A percentile compares a stretch with the other conserved stretches of the same genome.
These are phyloP conservation scores for Saccharomycopsis selenospora DNA, from an alignment of 805 yeast species.

Conservation along the genomic window DNA sequence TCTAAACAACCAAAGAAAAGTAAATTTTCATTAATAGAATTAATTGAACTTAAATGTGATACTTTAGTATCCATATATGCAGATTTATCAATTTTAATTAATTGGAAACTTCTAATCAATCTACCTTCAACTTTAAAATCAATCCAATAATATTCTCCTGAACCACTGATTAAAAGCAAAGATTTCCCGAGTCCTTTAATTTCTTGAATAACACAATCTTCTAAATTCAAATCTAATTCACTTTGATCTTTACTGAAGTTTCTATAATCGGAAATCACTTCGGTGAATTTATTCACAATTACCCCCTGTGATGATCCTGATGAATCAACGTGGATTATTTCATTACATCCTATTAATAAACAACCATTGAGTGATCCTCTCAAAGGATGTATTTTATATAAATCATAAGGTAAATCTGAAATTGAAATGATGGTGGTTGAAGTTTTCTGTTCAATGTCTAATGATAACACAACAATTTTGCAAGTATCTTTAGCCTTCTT, in stretches of 20 bases:
- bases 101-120: conserved; percentile 12
- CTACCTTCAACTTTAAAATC: conserved; percentile 20
- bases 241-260: conserved; percentile 17
- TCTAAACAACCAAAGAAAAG: conserved; percentile 15
- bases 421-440: conserved; percentile 60
- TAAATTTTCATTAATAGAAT: conserved; percentile 2
- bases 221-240: conserved; percentile 15
- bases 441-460: conserved; percentile 49
- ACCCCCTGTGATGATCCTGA: conserved; percentile 39
- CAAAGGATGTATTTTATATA: conserved; percentile 56
- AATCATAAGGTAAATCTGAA: conserved; percentile 65
- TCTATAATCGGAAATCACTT: conserved; percentile 11
- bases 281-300: conserved; percentile 13
- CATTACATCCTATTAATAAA: conserved; percentile 66
- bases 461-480: conserved; percentile 53
- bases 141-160: conserved; percentile 17
- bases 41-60: conserved; percentile 6
- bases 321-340: conserved; percentile 70
- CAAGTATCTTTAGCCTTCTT: conserved; percentile 56
- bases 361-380: conserved; percentile 63
- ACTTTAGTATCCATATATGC: conserved; percentile 3
- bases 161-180: conserved; percentile 14
- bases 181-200: conserved; percentile 7
- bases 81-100: conserved; percentile 5
- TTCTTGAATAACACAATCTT: conserved; percentile 11